Evolutionary conservation across 805 yeast genomes (phyloP).

Genomic region (Candida wancherniae): DNA sequence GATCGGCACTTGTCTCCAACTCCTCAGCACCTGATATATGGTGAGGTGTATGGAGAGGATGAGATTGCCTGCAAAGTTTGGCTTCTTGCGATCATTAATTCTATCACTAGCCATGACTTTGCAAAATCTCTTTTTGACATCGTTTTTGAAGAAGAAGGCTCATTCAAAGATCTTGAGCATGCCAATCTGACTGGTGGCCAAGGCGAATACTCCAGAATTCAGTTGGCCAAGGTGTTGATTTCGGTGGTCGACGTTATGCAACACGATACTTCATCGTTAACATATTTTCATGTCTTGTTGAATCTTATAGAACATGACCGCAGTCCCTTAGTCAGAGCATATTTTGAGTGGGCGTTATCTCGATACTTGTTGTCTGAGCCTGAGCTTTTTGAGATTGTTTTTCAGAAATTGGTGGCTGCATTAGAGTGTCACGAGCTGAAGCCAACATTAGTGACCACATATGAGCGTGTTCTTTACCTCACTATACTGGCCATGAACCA

Average conservation of each 20-base stretch:
- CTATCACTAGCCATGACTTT: slow-evolving; percentile 23
- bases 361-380: slow-evolving; percentile 31
- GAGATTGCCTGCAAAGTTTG: slow-evolving; percentile 54
- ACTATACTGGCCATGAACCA: slow-evolving; percentile 36
- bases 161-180: slow-evolving; percentile 45
- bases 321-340: slow-evolving; percentile 71
- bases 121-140: slow-evolving; percentile 28
- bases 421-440: slow-evolving; percentile 20
- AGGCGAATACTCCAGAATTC: slow-evolving; percentile 65
- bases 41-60: slow-evolving; percentile 47
- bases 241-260: slow-evolving; percentile 36
- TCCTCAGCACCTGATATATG: slow-evolving; percentile 32
- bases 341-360: slow-evolving; percentile 75
- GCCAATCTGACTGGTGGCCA: slow-evolving; percentile 56
- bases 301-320: slow-evolving; percentile 48
- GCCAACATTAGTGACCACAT: slow-evolving; percentile 57
- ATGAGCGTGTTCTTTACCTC: slow-evolving; percentile 59
- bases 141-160: slow-evolving; percentile 33
- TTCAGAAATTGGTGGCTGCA: slow-evolving; percentile 18
- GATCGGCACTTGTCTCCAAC: slow-evolving; percentile 39
- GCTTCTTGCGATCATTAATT: slow-evolving; percentile 44
- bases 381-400: slow-evolving; percentile 12
- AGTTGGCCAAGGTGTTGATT: slow-evolving; percentile 50
- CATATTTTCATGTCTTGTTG: slow-evolving; percentile 32
- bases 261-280: slow-evolving; percentile 2